phyloP scores from a whole-genome alignment of 2,329 filamentous ascomycete species.

The Monosporascus sp. region DNA sequence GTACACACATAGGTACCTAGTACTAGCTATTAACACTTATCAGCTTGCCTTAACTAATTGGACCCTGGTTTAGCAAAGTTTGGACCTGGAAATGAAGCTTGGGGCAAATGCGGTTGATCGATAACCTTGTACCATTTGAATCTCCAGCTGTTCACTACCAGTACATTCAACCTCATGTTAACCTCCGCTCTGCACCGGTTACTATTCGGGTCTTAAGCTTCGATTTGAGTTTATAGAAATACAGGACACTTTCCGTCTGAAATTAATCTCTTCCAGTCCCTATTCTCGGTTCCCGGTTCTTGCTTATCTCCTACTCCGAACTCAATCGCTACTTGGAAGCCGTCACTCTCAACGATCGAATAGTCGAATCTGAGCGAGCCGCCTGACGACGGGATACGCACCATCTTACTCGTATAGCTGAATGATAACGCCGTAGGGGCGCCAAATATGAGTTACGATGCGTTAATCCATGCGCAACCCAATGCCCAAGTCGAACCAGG shows the following conservation, averaged over 20 bases:
- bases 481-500: slow-evolving; percentile 22
- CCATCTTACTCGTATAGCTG: neutral
- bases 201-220: too few species aligned
- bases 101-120: neutral
- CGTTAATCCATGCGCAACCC: slow-evolving; percentile 27
- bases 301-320: neutral
- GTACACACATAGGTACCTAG: too few species aligned
- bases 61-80: neutral
- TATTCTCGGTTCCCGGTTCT: neutral
- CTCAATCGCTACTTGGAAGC: neutral
- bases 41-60: neutral
- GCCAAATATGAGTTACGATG: slow-evolving; percentile 32
- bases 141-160: neutral
- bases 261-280: neutral
- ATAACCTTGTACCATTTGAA: neutral
- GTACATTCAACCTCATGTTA: too few species aligned
- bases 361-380: neutral
- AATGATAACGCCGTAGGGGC: slow-evolving; percentile 20
- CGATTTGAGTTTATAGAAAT: too few species aligned
- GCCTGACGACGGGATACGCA: too few species aligned
- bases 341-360: neutral
- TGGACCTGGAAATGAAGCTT: neutral
- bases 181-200: too few species aligned
- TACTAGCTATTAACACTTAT: neutral
- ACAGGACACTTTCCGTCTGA: neutral